Evolutionary conservation across 1,284 basidiomycete species (phyloP).

Genomic region (Veloporphyrellus conicus): DNA sequence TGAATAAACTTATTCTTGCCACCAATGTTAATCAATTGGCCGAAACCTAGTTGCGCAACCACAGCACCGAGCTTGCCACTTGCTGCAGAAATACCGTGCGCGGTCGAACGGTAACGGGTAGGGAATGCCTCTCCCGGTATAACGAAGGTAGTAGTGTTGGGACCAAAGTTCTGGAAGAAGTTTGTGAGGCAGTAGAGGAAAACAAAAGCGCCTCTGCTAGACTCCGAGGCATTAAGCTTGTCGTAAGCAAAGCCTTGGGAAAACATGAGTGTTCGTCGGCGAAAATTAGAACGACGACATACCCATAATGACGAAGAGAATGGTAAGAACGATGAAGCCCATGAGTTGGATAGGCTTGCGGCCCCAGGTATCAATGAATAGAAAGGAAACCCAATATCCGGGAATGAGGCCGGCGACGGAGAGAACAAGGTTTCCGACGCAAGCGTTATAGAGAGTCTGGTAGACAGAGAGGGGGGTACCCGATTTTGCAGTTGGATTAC

Average conservation of each 20-base stretch:
- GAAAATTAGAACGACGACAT: slow-evolving; percentile 9
- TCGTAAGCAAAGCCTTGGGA: slow-evolving; percentile 52
- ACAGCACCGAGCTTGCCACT: slow-evolving; percentile 68
- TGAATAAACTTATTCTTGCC: slow-evolving; percentile 39
- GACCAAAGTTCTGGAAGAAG: slow-evolving; percentile 59
- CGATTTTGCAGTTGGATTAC: slow-evolving; percentile 9
- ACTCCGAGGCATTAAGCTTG: slow-evolving; percentile 41
- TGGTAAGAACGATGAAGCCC: slow-evolving; percentile 55
- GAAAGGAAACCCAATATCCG: slow-evolving; percentile 49
- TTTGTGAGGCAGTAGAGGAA: slow-evolving; percentile 60
- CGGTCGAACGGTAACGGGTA: slow-evolving; percentile 67
- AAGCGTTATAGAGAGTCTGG: slow-evolving; percentile 30
- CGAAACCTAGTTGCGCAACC: slow-evolving; percentile 61
- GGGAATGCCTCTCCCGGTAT: slow-evolving; percentile 73
- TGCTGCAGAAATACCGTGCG: slow-evolving; percentile 69
- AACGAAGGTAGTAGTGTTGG: slow-evolving; percentile 71
- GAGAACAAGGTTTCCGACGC: slow-evolving; percentile 44
- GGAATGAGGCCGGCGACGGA: slow-evolving; percentile 51
- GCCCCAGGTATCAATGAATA: slow-evolving; percentile 50
- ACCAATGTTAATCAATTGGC: slow-evolving; percentile 47
- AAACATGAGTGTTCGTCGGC: slow-evolving; percentile 2
- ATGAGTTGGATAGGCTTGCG: slow-evolving; percentile 55
- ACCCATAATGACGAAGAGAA: slow-evolving; percentile 51
- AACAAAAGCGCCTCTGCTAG: slow-evolving; percentile 48
- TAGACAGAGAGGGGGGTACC: slow-evolving; percentile 25